Conservation (phyloP, 1,284 basidiomycete species). For the Ustilago crameri region DNA sequence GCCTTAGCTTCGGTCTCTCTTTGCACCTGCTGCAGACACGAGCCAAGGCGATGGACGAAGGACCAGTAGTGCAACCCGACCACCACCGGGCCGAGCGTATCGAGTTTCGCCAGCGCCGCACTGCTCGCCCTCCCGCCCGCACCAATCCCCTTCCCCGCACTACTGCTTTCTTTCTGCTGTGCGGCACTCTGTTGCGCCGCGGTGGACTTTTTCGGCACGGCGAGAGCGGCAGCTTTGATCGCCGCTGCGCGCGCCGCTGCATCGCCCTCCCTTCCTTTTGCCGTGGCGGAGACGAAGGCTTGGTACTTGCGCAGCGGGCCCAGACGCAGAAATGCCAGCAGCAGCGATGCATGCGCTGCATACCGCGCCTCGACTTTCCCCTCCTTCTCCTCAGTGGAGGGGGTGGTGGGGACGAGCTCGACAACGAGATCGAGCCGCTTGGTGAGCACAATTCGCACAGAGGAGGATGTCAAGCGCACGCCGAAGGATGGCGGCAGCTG, state of each 20-base stretch:
- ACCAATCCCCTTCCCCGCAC: slow-evolving; percentile 3
- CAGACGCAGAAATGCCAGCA: slow-evolving; percentile 36
- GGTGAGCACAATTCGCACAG: slow-evolving; percentile 46
- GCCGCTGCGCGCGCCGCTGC: slow-evolving; percentile 7
- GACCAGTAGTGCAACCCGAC: slow-evolving; percentile 44
- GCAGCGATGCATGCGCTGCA: slow-evolving; percentile 20
- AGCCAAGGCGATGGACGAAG: slow-evolving; percentile 27
- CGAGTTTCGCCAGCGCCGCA: slow-evolving; percentile 10
- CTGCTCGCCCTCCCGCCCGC: slow-evolving; percentile 18
- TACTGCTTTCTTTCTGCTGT: background rate
- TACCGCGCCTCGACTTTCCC: slow-evolving; percentile 3
- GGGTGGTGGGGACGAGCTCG: slow-evolving; percentile 27
- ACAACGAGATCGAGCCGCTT: slow-evolving; percentile 30
- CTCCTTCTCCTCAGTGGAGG: slow-evolving; percentile 1
- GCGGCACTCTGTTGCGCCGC: too few relatives aligned
- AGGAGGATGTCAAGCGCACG: slow-evolving; percentile 30
- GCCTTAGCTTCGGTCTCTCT: background rate
- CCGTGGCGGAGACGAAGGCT: slow-evolving; percentile 8
- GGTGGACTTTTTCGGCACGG: slow-evolving; percentile 18
- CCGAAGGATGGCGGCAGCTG: slow-evolving; percentile 38
- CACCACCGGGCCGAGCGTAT: slow-evolving; percentile 24
- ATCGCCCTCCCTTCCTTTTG: slow-evolving; percentile 14
- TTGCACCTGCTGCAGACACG: slow-evolving; percentile 6
- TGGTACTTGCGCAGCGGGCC: slow-evolving; percentile 37
- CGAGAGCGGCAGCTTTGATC: slow-evolving; percentile 21